Evolutionary conservation across 2,329 filamentous ascomycete genomes (phyloP), one percentile per base, ranked within the genome.

Genomic region (Lojkania enalia): DNA sequence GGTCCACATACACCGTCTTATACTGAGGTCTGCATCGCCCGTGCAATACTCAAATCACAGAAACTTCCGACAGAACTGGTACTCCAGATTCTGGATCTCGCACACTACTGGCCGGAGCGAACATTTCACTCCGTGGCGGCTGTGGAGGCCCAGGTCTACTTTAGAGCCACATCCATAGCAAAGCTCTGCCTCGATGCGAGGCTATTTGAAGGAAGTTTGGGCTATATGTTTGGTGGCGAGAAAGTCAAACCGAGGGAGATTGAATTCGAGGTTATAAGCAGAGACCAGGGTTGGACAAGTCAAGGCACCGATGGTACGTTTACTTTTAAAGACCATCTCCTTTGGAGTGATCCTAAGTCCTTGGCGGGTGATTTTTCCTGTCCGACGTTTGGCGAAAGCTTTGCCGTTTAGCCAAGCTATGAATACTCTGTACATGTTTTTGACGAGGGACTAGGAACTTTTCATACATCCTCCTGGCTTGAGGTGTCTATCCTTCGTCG

Each of bases 241-340:
- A 54, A 42, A 4, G 19, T 45, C 11, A 61, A 56, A 14, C 39
- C 96, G 14, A 60, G 58, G 40, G 49, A 54, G 3, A 45, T 69
- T 5, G 44, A 57, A 2, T 67, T 66, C 31, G 35, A 49, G 1
- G 36, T 67, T 9, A 38, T 15, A 12, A 63, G 60, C 33, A 39
- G 35, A 4, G 65, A 69, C 38, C 66, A 69, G 37, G 66, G 65
- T 3, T 68, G 65, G 65, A 62, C 63, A 2, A 60, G 50, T 20
- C 53, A 66, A 33, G 46, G 47, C 6, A 61, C 55, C 3, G 21
- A 39, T 11, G 61, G 61, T 50, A 35, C 23, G 41, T 41, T 14
- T 12, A 38, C 3, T 42, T 3, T 29, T 27, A 39, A 7, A 5
- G 33, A 39, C 9, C 37, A n/a, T 39, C 5, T n/a, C 19, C 5